phyloP scores from a whole-genome alignment of 805 yeast species.

The Saccharomycopsis malanga region DNA sequence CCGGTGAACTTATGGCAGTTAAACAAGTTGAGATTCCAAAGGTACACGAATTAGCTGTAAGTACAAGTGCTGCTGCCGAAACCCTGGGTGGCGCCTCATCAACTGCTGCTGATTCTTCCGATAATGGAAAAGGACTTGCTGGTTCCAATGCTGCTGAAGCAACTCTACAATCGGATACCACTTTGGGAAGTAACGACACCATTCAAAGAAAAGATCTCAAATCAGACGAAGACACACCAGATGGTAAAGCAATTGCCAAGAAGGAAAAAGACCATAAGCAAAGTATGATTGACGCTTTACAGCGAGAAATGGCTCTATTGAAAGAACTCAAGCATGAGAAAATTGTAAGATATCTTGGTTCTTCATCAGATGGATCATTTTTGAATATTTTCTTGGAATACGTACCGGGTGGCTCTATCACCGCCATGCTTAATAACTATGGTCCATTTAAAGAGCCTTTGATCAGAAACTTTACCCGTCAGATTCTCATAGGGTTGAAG shows the following conservation, averaged over 20 bases:
- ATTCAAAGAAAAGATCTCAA: conserved; percentile 3
- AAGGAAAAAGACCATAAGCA: conserved; percentile 23
- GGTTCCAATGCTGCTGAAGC: neutral
- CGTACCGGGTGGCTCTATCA: conserved; percentile 43
- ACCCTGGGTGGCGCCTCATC: neutral
- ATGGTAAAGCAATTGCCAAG: conserved; percentile 5
- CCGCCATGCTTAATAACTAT: conserved; percentile 48
- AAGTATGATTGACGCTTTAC: conserved; percentile 65
- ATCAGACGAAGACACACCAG: conserved; percentile 1
- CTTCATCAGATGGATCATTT: conserved; percentile 25
- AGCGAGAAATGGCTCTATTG: conserved; percentile 38
- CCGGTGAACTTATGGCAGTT: conserved; percentile 96
- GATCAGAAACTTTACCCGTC: conserved; percentile 47
- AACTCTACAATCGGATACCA: conserved; percentile 5
- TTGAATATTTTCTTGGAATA: conserved; percentile 31
- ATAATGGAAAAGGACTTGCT: neutral
- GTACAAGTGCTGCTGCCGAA: conserved; percentile 22
- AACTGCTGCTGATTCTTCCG: neutral
- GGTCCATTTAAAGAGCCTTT: conserved; percentile 59
- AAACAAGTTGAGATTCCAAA: conserved; percentile 78
- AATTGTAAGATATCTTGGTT: conserved; percentile 52
- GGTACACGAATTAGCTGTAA: conserved; percentile 30
- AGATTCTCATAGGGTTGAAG: conserved; percentile 47
- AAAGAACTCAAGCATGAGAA: conserved; percentile 51
- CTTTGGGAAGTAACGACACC: conserved; percentile 15